phyloP scores from a whole-genome alignment of 352 stramenopile genomes.

The Phytophthora rubi region DNA sequence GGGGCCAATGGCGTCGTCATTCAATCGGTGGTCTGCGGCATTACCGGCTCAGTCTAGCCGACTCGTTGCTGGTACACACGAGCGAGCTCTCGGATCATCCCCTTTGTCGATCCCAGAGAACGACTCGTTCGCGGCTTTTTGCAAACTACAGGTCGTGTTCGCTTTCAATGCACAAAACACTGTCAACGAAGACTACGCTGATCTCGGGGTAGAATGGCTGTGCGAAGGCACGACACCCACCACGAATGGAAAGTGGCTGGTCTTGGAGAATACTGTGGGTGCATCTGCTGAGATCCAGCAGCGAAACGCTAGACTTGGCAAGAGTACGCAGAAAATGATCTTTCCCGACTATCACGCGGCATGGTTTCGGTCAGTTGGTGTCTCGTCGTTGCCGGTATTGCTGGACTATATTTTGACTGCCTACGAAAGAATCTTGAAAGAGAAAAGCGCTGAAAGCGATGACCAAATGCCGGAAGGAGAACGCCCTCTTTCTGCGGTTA shows the following conservation, averaged over 20 bases:
- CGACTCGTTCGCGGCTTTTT: conserved; percentile 46
- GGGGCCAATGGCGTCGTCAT: conserved; percentile 64
- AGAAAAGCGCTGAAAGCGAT: neutral
- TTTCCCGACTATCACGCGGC: conserved; percentile 47
- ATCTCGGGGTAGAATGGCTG: conserved; percentile 76
- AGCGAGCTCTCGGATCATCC: conserved; percentile 49
- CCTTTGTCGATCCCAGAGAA: conserved; percentile 50
- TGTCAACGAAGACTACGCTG: conserved; percentile 61
- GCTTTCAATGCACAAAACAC: conserved; percentile 71
- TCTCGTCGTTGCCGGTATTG: conserved; percentile 59
- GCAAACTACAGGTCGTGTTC: conserved; percentile 77
- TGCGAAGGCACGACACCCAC: conserved; percentile 57
- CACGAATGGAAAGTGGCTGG: conserved; percentile 66
- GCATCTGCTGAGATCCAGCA: conserved; percentile 79
- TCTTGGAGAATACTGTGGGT: conserved; percentile 58
- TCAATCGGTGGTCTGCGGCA: conserved; percentile 56
- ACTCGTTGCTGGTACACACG: conserved; percentile 60
- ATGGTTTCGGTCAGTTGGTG: conserved; percentile 66
- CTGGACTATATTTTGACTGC: conserved; percentile 71
- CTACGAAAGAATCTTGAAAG: conserved; percentile 43
- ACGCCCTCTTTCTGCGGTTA: conserved; percentile 26
- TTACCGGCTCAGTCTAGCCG: conserved; percentile 31
- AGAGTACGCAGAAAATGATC: conserved; percentile 56
- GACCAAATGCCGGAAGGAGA: neutral
- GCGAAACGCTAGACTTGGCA: conserved; percentile 66